Percentiles rank a stretch among this genome's conserved stretches.
These are phyloP conservation scores for Cladophialophora immunda DNA, from an alignment of 2,329 filamentous ascomycete species.

Conservation along the genomic window DNA sequence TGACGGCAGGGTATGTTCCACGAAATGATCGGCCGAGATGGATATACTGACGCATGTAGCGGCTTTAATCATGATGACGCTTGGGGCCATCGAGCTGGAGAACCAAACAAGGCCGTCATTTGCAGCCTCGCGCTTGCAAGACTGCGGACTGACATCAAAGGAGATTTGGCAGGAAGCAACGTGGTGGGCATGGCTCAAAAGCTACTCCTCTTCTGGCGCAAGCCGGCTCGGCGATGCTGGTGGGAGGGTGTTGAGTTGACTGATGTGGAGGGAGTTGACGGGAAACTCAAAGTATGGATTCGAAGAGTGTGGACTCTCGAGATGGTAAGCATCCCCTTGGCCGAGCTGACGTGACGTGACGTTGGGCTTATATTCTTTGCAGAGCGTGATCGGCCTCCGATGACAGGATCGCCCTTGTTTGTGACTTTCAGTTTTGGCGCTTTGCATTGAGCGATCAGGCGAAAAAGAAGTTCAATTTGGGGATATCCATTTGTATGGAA, in stretches of 20 bases:
- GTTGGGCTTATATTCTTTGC: slow-evolving; percentile 30
- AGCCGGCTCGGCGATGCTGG: slow-evolving; percentile 95
- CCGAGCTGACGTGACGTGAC: neutral
- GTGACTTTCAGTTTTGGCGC: neutral
- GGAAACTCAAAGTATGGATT: slow-evolving; percentile 97
- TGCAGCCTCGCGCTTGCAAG: slow-evolving; percentile 94
- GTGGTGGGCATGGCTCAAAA: slow-evolving; percentile 99
- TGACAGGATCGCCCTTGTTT: slow-evolving; percentile 48
- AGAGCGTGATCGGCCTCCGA: slow-evolving; percentile 87
- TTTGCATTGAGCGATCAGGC: slow-evolving; percentile 14
- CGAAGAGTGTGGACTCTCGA: slow-evolving; percentile 97
- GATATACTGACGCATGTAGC: slow-evolving; percentile 57
- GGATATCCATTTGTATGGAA: slow-evolving; percentile 1
- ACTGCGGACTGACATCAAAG: slow-evolving; percentile 85
- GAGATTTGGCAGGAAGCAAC: slow-evolving; percentile 76
- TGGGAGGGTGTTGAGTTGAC: slow-evolving; percentile 97
- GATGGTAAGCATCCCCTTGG: slow-evolving; percentile 69
- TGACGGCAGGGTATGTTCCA: slow-evolving; percentile 86
- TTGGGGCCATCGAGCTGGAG: slow-evolving; percentile 96
- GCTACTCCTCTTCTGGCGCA: slow-evolving; percentile 95
- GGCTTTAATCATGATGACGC: slow-evolving; percentile 95
- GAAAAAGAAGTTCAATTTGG: slow-evolving; percentile 7
- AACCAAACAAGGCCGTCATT: slow-evolving; percentile 98
- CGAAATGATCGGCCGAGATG: neutral
- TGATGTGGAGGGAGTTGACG: slow-evolving; percentile 87